A percentile compares a stretch with the other conserved stretches of the same genome.
These are phyloP conservation scores for barrel medic (Medicago truncatula) DNA, from an alignment of 306 rosid genomes.

Conservation along the genomic window MtrunA17r5.0-ANR NC_053043.1:11859501-11860000, in stretches of 20 bases:
- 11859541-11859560: conserved; percentile 50
- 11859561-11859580: background rate
- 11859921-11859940: conserved; percentile 33
- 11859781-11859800: background rate
- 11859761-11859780: background rate
- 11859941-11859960: conserved; percentile 15
- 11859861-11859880: background rate
- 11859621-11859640: background rate
- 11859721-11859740: background rate
- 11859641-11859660: conserved; percentile 22
- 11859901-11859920: conserved; percentile 27
- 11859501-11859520: conserved; percentile 37
- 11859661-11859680: background rate
- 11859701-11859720: background rate
- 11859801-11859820: background rate
- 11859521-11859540: conserved; percentile 28
- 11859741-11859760: background rate
- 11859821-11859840: too few relatives aligned
- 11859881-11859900: conserved; percentile 40
- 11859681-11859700: background rate
- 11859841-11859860: background rate
- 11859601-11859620: background rate
- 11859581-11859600: background rate
- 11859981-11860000: conserved; percentile 38
- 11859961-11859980: conserved; percentile 42